Base-by-base conservation (phyloP, 805 yeast genomes). In the Candida rishiriensis region DNA sequence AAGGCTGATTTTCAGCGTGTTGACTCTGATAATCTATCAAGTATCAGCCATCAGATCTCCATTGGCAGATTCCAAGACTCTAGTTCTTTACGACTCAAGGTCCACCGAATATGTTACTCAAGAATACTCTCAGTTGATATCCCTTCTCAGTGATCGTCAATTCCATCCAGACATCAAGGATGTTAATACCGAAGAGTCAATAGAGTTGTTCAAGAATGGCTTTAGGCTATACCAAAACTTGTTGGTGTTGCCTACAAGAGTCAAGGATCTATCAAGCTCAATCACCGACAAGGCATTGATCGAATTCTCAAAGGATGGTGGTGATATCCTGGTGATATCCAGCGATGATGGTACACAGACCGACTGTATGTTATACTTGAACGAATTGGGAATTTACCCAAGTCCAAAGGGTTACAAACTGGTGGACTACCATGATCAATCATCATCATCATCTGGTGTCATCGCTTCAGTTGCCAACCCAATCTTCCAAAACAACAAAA, bases 321-420 rank as follows among this genome's bases (percentile, higher is more conserved):
- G 97, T 48, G 85, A 89, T 60, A 61, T 93, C 9, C 56, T 93
- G 14, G 76, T 82, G 12, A 69, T 88, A 12, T 75, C 84, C 0
- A 65, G 75, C 33, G 75, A 82, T 17, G 50, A 55, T 9, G 77
- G 75, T 14, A 57, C 73, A 13, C 78, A 83, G 34, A 87, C 85
- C 21, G 76, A 83, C 15, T 65, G 85, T 30, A 78, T 88, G 48
- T 68, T 75, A 3, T 83, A 85, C 55, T 74, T 88, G 51, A 78
- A 81, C 56, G 88, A 90, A 60, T 66, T 90, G 51, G 99, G 97
- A 29, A 81, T 93, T 41, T 78, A 72, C 56, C 86, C 97, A 46
- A 76, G 93, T 39, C 95, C 96, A 46, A 85, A 79, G 59, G 83
- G 79, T 40, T 81, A 78, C 61, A 63, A 69, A 42, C 67, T 84